Conservation (phyloP, 208 protist genomes). For the Trypanosoma caninum region DNA sequence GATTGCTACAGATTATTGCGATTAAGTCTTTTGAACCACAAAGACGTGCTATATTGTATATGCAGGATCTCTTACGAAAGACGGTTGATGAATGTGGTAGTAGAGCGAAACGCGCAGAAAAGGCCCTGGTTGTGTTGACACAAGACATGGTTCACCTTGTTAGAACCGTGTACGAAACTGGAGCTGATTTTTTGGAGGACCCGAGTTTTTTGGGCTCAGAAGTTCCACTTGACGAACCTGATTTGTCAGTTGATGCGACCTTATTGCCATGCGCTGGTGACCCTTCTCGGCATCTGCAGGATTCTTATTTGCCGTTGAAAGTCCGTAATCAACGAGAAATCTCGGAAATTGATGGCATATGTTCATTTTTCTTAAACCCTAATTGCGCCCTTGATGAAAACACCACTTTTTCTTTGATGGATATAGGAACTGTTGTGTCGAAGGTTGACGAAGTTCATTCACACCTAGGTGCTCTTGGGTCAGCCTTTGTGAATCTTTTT, state of each 20-base stretch:
- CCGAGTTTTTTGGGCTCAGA: conserved; percentile 28
- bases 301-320: background rate
- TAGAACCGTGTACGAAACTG: conserved; percentile 23
- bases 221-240: conserved; percentile 11
- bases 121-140: conserved; percentile 23
- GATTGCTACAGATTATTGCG: conserved; percentile 29
- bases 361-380: conserved; percentile 3
- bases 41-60: conserved; percentile 28
- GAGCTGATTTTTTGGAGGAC: conserved; percentile 20
- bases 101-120: conserved; percentile 28
- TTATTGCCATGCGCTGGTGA: conserved; percentile 7
- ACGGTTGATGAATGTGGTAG: conserved; percentile 21
- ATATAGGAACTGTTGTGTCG: background rate
- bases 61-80: conserved; percentile 20
- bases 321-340: background rate
- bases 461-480: conserved; percentile 9
- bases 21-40: conserved; percentile 37
- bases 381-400: background rate
- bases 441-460: conserved; percentile 5
- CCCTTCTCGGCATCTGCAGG: background rate
- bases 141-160: conserved; percentile 31
- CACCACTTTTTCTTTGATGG: background rate
- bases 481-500: conserved; percentile 35
- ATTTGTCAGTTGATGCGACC: background rate
- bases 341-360: conserved; percentile 13